These are phyloP conservation scores for Dalbergia cochinchinensis DNA, from an alignment of 306 rosid genomes.

Conservation along the genomic window DNA sequence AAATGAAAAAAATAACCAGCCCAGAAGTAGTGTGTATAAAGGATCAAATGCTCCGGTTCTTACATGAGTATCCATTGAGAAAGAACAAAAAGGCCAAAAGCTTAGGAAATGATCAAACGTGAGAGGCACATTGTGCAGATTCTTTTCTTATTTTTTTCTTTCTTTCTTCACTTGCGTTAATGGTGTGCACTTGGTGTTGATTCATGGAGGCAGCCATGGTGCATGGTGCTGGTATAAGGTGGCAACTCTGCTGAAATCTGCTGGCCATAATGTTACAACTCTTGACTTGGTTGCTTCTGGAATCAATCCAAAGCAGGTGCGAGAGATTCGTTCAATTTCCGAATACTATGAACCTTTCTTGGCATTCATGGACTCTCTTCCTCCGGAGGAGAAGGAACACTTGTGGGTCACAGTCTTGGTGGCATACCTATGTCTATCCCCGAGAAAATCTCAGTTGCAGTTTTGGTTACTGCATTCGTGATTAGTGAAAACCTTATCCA, in stretches of 20 bases:
- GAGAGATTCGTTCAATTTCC: slow-evolving; percentile 48
- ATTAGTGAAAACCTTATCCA: slow-evolving; percentile 35
- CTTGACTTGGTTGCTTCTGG: slow-evolving; percentile 60
- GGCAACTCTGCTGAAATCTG: slow-evolving; percentile 37
- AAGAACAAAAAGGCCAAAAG: background rate
- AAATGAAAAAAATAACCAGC: too few species aligned
- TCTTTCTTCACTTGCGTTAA: slow-evolving; percentile 7
- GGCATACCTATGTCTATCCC: slow-evolving; percentile 55
- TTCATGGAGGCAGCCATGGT: slow-evolving; percentile 64
- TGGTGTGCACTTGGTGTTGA: slow-evolving; percentile 53
- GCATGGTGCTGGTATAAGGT: slow-evolving; percentile 76
- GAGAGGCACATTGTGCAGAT: slow-evolving; percentile 25
- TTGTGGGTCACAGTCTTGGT: slow-evolving; percentile 66
- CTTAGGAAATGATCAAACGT: background rate
- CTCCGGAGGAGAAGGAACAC: slow-evolving; percentile 40
- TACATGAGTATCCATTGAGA: background rate
- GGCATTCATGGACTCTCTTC: slow-evolving; percentile 50
- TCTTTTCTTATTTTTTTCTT: slow-evolving; percentile 16
- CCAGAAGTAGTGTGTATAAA: too few species aligned
- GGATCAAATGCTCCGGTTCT: background rate
- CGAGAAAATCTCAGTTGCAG: slow-evolving; percentile 50
- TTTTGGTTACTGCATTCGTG: slow-evolving; percentile 56
- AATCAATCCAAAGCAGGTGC: slow-evolving; percentile 50
- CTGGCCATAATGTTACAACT: slow-evolving; percentile 56
- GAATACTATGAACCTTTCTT: slow-evolving; percentile 55